Conservation (phyloP, 768 basidiomycete genomes). For the Dacryopinax primogenitus region DNA sequence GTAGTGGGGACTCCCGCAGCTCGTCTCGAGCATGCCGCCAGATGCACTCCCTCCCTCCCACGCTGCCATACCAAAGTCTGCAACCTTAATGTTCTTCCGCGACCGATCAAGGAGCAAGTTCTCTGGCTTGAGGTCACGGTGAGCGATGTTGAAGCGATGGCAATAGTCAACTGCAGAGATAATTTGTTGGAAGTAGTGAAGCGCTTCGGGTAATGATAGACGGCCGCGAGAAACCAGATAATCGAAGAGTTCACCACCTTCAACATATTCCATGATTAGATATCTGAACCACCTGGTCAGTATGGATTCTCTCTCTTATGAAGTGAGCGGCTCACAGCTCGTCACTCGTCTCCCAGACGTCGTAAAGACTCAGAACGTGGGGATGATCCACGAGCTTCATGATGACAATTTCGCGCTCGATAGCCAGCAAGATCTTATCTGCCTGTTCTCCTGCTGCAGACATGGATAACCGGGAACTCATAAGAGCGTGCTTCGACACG, state of each 20-base stretch:
- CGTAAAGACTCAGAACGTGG: conserved; percentile 85
- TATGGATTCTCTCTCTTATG: background rate
- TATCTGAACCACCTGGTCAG: conserved; percentile 24
- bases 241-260: conserved; percentile 90
- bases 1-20: conserved; percentile 91
- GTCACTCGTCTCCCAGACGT: conserved; percentile 89
- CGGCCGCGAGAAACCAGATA: conserved; percentile 70
- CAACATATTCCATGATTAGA: conserved; percentile 87
- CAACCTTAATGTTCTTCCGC: conserved; percentile 73
- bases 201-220: conserved; percentile 56
- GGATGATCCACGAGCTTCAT: conserved; percentile 97
- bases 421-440: conserved; percentile 62
- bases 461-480: conserved; percentile 55
- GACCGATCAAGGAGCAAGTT: conserved; percentile 76
- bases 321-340: conserved; percentile 45
- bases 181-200: conserved; percentile 85
- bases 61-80: conserved; percentile 95
- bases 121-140: conserved; percentile 89
- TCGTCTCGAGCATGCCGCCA: conserved; percentile 53
- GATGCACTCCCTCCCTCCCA: conserved; percentile 58
- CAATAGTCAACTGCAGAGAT: conserved; percentile 85
- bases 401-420: conserved; percentile 89
- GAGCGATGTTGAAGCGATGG: conserved; percentile 86
- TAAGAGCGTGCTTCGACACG: conserved; percentile 58
- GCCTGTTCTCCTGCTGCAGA: conserved; percentile 57